phyloP scores from a whole-genome alignment of 2,329 filamentous ascomycete genomes.

The Sporothrix luriei region DNA sequence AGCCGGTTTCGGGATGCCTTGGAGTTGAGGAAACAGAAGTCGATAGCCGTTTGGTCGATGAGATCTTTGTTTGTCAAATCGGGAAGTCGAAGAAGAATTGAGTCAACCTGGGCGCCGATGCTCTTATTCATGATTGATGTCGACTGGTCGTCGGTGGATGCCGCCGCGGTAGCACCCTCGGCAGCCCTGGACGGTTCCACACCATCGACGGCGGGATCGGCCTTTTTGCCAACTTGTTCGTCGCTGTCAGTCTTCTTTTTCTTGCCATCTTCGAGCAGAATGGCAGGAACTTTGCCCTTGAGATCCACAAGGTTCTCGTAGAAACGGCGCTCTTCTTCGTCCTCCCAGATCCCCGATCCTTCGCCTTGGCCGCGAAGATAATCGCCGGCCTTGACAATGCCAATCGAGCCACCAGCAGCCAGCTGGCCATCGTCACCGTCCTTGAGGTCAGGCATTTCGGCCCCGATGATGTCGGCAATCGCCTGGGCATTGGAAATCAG shows the following conservation, averaged over 20 bases:
- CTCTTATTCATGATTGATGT: slow-evolving; percentile 97
- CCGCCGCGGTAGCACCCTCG: slow-evolving; percentile 50
- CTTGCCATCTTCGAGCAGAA: slow-evolving; percentile 89
- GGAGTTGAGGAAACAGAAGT: slow-evolving; percentile 98
- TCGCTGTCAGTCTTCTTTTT: slow-evolving; percentile 92
- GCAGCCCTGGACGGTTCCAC: slow-evolving; percentile 51
- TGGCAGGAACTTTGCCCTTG: slow-evolving; percentile 91
- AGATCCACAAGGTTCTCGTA: slow-evolving; percentile 96
- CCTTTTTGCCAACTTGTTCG: slow-evolving; percentile 78
- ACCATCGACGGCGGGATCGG: slow-evolving; percentile 49
- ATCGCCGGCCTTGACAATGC: slow-evolving; percentile 89
- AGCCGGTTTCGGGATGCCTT: slow-evolving; percentile 95
- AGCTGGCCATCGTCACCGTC: slow-evolving; percentile 73
- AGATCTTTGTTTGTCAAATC: slow-evolving; percentile 89
- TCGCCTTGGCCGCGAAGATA: slow-evolving; percentile 89
- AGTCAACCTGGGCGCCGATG: slow-evolving; percentile 94
- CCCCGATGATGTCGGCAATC: slow-evolving; percentile 82
- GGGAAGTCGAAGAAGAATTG: slow-evolving; percentile 81
- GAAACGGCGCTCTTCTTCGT: slow-evolving; percentile 95
- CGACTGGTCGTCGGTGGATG: slow-evolving; percentile 71
- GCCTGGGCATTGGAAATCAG: slow-evolving; percentile 87
- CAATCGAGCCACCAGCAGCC: slow-evolving; percentile 75
- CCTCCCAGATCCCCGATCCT: slow-evolving; percentile 95
- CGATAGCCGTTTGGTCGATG: slow-evolving; percentile 88
- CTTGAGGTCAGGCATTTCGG: slow-evolving; percentile 90